These are phyloP conservation scores for Podospora anserina DNA, from an alignment of 495 filamentous ascomycete species.

Conservation along the genomic window DNA sequence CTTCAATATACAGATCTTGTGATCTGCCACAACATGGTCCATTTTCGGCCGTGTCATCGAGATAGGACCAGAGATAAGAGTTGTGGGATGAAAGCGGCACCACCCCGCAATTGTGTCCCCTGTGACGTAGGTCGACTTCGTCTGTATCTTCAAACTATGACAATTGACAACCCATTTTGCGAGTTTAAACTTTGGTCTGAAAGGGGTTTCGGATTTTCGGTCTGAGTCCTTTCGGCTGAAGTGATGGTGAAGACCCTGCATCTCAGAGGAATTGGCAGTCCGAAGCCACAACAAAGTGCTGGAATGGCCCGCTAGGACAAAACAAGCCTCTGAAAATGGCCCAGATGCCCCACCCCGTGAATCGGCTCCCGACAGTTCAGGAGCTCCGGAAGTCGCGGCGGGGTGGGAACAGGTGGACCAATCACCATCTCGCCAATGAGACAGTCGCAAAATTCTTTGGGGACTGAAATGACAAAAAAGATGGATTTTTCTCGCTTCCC, in stretches of 20 bases:
- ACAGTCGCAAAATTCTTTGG: conserved; percentile 12
- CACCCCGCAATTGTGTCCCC: conserved; percentile 5
- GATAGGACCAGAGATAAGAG: neutral
- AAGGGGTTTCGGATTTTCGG: neutral
- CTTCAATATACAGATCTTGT: neutral
- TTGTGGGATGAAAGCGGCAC: neutral
- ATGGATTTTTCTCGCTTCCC: conserved; percentile 6
- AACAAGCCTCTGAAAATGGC: neutral
- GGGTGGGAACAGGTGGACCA: conserved; percentile 6
- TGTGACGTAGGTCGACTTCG: neutral
- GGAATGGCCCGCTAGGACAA: neutral
- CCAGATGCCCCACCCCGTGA: conserved; percentile 12
- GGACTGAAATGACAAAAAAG: conserved; percentile 16
- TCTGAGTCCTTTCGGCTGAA: neutral
- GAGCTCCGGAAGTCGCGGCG: neutral
- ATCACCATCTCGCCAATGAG: conserved; percentile 18
- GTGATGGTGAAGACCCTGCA: neutral
- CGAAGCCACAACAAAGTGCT: conserved; percentile 18
- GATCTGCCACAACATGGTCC: neutral
- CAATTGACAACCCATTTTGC: neutral
- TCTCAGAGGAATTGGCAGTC: neutral
- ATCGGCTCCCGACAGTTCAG: neutral
- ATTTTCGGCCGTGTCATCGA: neutral
- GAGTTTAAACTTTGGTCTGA: neutral
- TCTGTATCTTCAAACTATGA: neutral